Evolutionary conservation across 2,329 filamentous ascomycete species (phyloP).

Genomic region (Diplodia sapinea): DNA sequence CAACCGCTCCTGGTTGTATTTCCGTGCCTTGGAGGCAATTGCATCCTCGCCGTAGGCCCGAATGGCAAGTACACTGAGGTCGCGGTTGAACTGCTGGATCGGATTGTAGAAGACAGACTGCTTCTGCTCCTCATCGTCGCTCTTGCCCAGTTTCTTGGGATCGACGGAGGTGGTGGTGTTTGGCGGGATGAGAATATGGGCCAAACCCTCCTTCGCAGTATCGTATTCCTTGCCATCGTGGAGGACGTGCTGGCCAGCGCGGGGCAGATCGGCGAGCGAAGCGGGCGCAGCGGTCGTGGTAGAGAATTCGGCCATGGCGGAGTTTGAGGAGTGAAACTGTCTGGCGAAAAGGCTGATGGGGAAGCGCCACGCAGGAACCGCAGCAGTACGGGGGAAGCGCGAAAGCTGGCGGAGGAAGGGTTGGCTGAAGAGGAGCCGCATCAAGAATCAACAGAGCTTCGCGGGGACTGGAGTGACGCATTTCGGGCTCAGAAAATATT

Average conservation of each 20-base stretch:
- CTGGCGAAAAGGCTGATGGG: not conserved
- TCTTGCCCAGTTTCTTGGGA: constrained; percentile 49
- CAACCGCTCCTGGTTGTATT: constrained; percentile 35
- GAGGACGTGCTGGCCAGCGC: constrained; percentile 42
- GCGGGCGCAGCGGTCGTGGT: constrained; percentile 1
- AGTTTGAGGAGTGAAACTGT: constrained; percentile 1
- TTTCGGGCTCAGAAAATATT: not conserved
- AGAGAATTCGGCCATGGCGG: constrained; percentile 13
- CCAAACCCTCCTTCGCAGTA: constrained; percentile 70
- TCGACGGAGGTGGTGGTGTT: constrained; percentile 54
- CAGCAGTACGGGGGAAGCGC: constrained; percentile 11
- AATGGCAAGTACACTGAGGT: constrained; percentile 90
- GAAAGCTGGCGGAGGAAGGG: not conserved
- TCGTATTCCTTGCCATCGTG: constrained; percentile 62
- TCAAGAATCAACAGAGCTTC: not conserved
- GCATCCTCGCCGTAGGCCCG: constrained; percentile 80
- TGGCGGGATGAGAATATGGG: constrained; percentile 69
- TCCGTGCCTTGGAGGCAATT: constrained; percentile 55
- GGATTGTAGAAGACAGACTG: constrained; percentile 96
- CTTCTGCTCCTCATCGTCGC: constrained; percentile 59
- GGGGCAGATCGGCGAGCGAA: constrained; percentile 41
- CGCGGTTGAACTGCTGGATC: constrained; percentile 98
- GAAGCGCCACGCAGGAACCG: not conserved
- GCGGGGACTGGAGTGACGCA: constrained; percentile 13
- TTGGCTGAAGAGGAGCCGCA: not conserved